Base-by-base conservation (phyloP, 1,139 yeast species). In the Kazachstania sp. region DNA sequence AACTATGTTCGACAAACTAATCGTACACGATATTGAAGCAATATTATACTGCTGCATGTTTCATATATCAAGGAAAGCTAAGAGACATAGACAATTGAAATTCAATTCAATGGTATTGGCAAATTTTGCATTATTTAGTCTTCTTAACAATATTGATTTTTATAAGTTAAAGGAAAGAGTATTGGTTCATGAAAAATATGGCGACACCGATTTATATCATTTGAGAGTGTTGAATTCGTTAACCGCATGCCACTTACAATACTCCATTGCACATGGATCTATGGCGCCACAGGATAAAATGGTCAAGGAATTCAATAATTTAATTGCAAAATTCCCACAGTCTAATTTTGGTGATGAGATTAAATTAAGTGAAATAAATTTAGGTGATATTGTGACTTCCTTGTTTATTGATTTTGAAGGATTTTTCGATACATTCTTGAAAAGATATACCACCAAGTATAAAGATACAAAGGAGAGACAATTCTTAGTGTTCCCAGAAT, bases 1-100 rank as follows among this genome's bases (percentile, higher is more conserved):
- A 32, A 66, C 76, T 13, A 72, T 77, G 67, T 62, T 63, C 3
- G 71, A 70, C 41, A 75, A 76, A n/a, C 56, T 77, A 30, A 72
- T 73, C 6, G 78, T 74, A 51, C 78, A 74, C 56, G 82, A 77
- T 52, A 70, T 76, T 39, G 83, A 77, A 54, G 80, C 79, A 0
- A 67, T 77, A 18, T 56, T 77, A 26, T 77, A 77, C 54, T 67
- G 77, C 47, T 69, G 78, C 15, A 61, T 74, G 59, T 77, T 74
- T 54, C 73, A 74, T 51, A 70, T 75, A 39, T 74, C 79, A 0
- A 65, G 79, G 52, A 75, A 74, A 49, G 74, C 78, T 3, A 64
- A 68, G 41, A 51, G 64, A 28, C 60, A 62, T 47, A 53, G 68
- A 44, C 81, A 76, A 55, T 65, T 72, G 11, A 68, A 69, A 40